Base-by-base conservation (phyloP, 768 basidiomycete genomes). In the Tephrocybe sp. region DNA sequence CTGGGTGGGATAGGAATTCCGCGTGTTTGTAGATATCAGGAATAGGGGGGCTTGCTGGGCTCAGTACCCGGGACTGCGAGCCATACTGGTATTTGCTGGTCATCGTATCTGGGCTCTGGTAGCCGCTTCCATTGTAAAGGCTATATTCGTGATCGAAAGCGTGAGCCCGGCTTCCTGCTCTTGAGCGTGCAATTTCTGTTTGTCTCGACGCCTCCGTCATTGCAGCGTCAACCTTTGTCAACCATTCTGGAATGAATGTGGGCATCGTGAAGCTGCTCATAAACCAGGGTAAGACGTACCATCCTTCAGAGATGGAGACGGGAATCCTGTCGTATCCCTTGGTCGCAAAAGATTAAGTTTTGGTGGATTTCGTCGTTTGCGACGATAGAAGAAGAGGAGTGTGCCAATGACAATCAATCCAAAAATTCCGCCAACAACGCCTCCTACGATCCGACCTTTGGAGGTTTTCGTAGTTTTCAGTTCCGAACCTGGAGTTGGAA, bases 191-290 rank as follows among this genome's bases (percentile, higher is more conserved):
- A 24, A 24, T n/a, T 33, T 51, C 36, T 15, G 54, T 44, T 25
- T 55, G 26, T n/a, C 21, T 48, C 23, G 40, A 49, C 9, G 54
- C 28, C 39, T 51, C 54, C n/a, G 32, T 11, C 41, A 39, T 44
- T 12, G 48, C 54, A 20, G 43, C 14, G 14, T 51, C 50, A 6
- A 51, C 21, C 28, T 25, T 33, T 7, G 42, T 18, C n/a, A 14
- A 39, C 50, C 40, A 52, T 26, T 51, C 55, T 56, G 32, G 20
- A 18, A 38, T 37, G 23, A 38, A 28, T 38, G 7, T 34, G 21
- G 14, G 5, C 15, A 21, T 6, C 17, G 28, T 18, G 3, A 20
- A 8, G 17, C 4, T 36, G 34, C 8, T 10, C 32, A 4, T 21
- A 4, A 3, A 20, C 12, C 6, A 39, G 20, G 7, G 7, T 6